Percentiles rank a stretch among this genome's conserved stretches.
These are phyloP conservation scores for Coelastrella sp. DNA, from an alignment of 139 green algal genomes.

Conservation along the genomic window DNA sequence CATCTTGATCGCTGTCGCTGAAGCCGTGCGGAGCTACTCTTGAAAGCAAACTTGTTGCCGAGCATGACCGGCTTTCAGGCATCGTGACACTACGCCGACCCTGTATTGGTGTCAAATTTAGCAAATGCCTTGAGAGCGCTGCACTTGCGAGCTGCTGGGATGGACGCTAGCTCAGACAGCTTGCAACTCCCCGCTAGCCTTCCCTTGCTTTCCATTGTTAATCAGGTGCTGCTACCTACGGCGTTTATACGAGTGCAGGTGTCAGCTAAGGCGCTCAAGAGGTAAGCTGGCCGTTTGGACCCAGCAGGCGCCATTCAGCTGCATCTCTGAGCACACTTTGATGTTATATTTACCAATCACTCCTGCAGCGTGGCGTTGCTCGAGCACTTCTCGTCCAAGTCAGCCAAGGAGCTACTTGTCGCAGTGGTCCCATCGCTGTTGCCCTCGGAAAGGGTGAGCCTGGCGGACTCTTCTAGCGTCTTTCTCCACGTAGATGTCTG, in stretches of 20 bases:
- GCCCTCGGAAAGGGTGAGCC: constrained; percentile 4
- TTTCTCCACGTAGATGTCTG: too few relatives aligned
- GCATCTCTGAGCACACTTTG: not conserved
- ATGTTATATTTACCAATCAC: not conserved
- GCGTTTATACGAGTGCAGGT: constrained; percentile 52
- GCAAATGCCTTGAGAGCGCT: not conserved
- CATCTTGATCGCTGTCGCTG: too few relatives aligned
- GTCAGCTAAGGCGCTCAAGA: not conserved
- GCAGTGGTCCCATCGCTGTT: constrained; percentile 51
- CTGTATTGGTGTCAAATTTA: not conserved
- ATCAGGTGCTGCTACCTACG: constrained; percentile 59
- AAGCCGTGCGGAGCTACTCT: too few relatives aligned
- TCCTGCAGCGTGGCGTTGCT: constrained; percentile 47
- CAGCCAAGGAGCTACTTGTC: constrained; percentile 46
- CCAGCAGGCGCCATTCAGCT: not conserved
- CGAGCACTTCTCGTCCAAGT: constrained; percentile 47
- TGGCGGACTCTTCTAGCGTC: too few relatives aligned
- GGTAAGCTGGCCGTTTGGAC: not conserved
- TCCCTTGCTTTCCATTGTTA: constrained; percentile 48
- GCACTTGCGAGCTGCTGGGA: not conserved
- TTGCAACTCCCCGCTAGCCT: constrained; percentile 33
- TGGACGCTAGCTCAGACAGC: constrained; percentile 23
- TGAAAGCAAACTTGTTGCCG: too few relatives aligned
- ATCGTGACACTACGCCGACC: too few relatives aligned
- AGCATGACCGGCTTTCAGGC: too few relatives aligned